These are phyloP conservation scores for Crotalaria pallida DNA, from an alignment of 306 rosid species.

Conservation along the genomic window DNA sequence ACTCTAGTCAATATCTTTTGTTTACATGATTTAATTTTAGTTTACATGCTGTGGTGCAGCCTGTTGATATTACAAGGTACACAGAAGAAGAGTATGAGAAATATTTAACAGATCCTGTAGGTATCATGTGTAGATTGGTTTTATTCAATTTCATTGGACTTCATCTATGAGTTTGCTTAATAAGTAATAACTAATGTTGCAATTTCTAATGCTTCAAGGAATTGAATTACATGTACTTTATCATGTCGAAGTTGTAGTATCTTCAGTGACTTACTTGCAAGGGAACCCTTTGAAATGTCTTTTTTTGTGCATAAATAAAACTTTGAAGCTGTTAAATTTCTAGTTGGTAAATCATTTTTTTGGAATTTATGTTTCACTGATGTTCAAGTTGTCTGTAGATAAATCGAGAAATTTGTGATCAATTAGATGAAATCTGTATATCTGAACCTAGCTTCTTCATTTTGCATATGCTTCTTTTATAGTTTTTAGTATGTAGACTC, in stretches of 20 bases:
- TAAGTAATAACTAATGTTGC: neutral
- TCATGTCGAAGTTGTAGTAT: neutral
- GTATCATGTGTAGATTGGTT: conserved; percentile 32
- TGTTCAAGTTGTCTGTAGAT: neutral
- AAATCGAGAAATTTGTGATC: neutral
- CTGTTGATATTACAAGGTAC: conserved; percentile 68
- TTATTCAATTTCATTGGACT: neutral
- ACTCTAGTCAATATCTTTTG: neutral
- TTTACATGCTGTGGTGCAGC: conserved; percentile 55
- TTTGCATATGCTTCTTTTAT: neutral
- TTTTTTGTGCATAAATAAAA: neutral
- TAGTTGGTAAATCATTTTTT: neutral
- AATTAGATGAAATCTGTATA: neutral
- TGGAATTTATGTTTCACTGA: neutral
- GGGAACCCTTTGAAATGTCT: neutral
- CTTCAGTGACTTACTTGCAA: neutral
- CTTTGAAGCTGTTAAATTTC: neutral
- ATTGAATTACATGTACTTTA: neutral
- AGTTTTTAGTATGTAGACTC: too few species aligned
- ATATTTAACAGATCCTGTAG: conserved; percentile 72
- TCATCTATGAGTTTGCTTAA: neutral
- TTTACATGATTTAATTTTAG: conserved; percentile 20
- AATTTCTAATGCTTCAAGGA: neutral
- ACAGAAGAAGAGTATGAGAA: conserved; percentile 94
- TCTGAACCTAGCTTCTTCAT: neutral